Conservation (phyloP, 2,329 filamentous ascomycete species). For the Arthrobotrys musiformis region DNA sequence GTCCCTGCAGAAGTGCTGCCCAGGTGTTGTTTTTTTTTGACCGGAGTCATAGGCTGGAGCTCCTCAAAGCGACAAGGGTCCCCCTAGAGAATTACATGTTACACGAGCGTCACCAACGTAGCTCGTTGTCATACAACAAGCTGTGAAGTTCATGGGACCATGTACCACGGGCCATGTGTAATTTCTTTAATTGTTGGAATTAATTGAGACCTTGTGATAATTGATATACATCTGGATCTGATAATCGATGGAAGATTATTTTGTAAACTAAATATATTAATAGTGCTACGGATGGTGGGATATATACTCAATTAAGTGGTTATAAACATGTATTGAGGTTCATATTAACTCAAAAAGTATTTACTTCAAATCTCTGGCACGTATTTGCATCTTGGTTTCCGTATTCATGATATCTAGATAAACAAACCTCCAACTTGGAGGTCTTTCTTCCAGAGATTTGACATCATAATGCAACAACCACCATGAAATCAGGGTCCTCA, state of each 20-base stretch:
- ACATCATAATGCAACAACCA: conserved; percentile 48
- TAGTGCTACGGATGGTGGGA: too few relatives aligned
- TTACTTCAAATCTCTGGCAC: background rate
- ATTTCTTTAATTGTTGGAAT: too few relatives aligned
- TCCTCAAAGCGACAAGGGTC: background rate
- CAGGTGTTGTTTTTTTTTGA: conserved; percentile 28
- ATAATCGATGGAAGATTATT: too few relatives aligned
- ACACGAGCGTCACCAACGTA: background rate
- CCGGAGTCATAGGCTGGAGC: conserved; percentile 23
- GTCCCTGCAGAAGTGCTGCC: conserved; percentile 12
- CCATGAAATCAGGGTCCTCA: conserved; percentile 45
- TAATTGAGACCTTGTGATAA: too few relatives aligned
- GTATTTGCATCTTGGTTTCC: conserved; percentile 41
- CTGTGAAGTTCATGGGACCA: background rate
- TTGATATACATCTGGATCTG: too few relatives aligned
- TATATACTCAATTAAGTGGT: too few relatives aligned
- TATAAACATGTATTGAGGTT: too few relatives aligned
- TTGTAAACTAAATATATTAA: too few relatives aligned
- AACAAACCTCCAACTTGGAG: conserved; percentile 22
- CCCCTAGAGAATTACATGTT: background rate
- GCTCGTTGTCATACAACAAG: background rate
- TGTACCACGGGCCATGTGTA: too few relatives aligned
- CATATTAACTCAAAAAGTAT: too few relatives aligned
- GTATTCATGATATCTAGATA: conserved; percentile 49
- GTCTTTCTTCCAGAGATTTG: conserved; percentile 32